Percentiles rank a stretch among this genome's conserved stretches.
phyloP scores from a whole-genome alignment of 2,329 filamentous ascomycete species.

The Aspergillus ochraceoroseus region DNA sequence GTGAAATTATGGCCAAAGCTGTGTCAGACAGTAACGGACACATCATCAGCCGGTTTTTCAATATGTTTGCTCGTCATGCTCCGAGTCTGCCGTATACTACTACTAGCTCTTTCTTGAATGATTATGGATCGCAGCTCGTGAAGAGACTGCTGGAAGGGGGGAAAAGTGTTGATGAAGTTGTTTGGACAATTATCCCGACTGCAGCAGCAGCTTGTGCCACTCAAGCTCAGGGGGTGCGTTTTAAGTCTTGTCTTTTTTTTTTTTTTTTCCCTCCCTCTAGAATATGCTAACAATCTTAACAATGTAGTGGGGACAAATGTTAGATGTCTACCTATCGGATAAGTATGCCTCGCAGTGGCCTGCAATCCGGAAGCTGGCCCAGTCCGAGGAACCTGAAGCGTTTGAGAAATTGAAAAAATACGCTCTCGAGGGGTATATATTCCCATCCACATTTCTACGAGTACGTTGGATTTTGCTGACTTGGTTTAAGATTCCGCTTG shows the following conservation, averaged over 20 bases:
- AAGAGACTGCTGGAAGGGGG: conserved; percentile 7
- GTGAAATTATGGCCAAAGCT: conserved; percentile 6
- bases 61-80: neutral
- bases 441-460: neutral
- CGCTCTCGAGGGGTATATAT: conserved; percentile 12
- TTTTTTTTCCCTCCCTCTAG: too few relatives aligned
- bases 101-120: neutral
- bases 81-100: too few relatives aligned
- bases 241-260: too few relatives aligned
- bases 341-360: conserved; percentile 11
- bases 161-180: conserved; percentile 11
- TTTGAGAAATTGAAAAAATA: conserved; percentile 16
- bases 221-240: conserved; percentile 14
- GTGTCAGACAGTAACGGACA: neutral
- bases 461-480: neutral
- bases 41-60: conserved; percentile 1
- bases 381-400: neutral
- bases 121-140: conserved; percentile 9
- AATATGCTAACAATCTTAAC: neutral
- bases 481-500: conserved; percentile 10
- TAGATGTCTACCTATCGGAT: conserved; percentile 15
- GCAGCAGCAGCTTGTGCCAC: conserved; percentile 13
- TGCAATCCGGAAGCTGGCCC: conserved; percentile 8
- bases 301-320: conserved; percentile 13
- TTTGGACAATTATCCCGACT: conserved; percentile 14